Evolutionary conservation across 768 basidiomycete genomes (phyloP).

Genomic region (Bullera alba): DNA sequence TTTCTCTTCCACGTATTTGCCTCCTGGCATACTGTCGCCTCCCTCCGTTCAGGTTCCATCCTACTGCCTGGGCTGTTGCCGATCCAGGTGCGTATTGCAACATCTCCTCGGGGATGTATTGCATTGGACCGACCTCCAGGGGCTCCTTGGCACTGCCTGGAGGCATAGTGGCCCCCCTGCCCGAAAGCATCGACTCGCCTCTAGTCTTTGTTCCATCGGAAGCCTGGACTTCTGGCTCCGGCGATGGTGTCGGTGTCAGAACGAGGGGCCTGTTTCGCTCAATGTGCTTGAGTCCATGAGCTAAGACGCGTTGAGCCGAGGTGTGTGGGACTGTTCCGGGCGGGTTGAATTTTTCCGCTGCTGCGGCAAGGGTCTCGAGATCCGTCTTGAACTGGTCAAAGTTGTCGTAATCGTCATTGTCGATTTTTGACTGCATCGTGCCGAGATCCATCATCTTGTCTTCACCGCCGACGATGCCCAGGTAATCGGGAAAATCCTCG

Average conservation of each 20-base stretch:
- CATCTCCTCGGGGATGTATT: slow-evolving; percentile 40
- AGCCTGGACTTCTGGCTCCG: slow-evolving; percentile 6
- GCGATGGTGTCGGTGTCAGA: slow-evolving; percentile 39
- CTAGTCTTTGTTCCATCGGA: slow-evolving; percentile 15
- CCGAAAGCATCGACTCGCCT: slow-evolving; percentile 13
- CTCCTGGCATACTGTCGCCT: slow-evolving; percentile 29
- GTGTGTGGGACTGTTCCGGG: slow-evolving; percentile 34
- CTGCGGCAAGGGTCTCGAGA: slow-evolving; percentile 27
- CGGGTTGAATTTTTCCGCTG: slow-evolving; percentile 41
- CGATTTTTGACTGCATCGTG: slow-evolving; percentile 43
- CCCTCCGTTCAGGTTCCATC: slow-evolving; percentile 41
- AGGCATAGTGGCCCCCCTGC: slow-evolving; percentile 8
- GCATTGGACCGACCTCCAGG: slow-evolving; percentile 17
- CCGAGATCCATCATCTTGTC: slow-evolving; percentile 46
- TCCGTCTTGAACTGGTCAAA: slow-evolving; percentile 36
- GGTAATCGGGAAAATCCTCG: slow-evolving; percentile 39
- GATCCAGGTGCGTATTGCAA: slow-evolving; percentile 37
- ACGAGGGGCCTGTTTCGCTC: slow-evolving; percentile 28
- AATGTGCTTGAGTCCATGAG: slow-evolving; percentile 35
- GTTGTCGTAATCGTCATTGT: slow-evolving; percentile 32
- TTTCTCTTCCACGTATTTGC: slow-evolving; percentile 34
- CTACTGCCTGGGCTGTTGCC: slow-evolving; percentile 30
- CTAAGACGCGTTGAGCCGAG: slow-evolving; percentile 27
- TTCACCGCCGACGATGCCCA: slow-evolving; percentile 43
- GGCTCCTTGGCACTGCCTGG: background rate